phyloP scores from a whole-genome alignment of 805 yeast species.

The Candida easanensis region DNA sequence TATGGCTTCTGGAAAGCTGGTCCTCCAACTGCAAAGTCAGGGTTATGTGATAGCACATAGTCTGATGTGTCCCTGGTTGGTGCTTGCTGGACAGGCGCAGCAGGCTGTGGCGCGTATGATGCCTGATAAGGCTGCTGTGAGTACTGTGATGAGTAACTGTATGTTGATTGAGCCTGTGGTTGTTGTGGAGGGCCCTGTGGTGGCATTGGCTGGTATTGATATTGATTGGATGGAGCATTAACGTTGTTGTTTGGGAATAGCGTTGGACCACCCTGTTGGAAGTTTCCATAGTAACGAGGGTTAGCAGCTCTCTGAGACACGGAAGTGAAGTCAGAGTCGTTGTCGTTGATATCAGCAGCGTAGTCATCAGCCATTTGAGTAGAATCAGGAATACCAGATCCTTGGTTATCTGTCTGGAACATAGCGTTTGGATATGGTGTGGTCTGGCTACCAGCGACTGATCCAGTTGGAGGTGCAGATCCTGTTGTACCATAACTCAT shows the following conservation, averaged over 20 bases:
- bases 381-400: not conserved
- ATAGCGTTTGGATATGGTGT: constrained; percentile 9
- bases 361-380: constrained; percentile 8
- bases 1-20: constrained; percentile 18
- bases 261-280: constrained; percentile 28
- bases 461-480: not conserved
- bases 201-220: constrained; percentile 1
- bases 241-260: constrained; percentile 17
- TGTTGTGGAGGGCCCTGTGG: not conserved
- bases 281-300: constrained; percentile 47
- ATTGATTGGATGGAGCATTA: not conserved
- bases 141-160: constrained; percentile 3
- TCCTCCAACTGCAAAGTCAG: constrained; percentile 40
- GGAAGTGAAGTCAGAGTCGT: constrained; percentile 67
- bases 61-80: constrained; percentile 34
- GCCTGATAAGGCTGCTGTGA: constrained; percentile 6
- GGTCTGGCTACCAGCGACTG: not conserved
- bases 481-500: not conserved
- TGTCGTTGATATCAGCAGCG: constrained; percentile 25
- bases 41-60: constrained; percentile 43
- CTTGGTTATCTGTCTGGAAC: constrained; percentile 5
- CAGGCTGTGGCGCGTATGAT: constrained; percentile 4
- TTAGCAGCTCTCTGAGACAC: constrained; percentile 76
- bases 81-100: constrained; percentile 3
- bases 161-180: constrained; percentile 1